Evolutionary conservation across 2,329 filamentous ascomycete genomes (phyloP).

Genomic region (Ophiostoma tasmaniense): DNA sequence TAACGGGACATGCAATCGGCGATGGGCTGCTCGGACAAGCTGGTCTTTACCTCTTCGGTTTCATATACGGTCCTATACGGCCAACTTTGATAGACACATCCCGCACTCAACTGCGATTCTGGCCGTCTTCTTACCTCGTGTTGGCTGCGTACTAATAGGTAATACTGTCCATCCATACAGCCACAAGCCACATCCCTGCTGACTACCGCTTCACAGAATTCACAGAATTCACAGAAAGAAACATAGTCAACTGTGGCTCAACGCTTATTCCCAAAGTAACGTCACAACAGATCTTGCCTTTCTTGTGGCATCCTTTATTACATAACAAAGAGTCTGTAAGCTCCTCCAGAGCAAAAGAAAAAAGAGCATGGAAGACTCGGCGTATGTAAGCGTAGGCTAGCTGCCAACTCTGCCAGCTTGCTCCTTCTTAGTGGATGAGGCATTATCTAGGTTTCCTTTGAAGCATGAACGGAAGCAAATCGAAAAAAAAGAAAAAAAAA

Average conservation of each 20-base stretch:
- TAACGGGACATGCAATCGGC: neutral
- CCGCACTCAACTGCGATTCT: too few species aligned
- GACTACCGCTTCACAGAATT: neutral
- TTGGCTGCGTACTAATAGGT: too few species aligned
- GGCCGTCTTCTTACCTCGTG: too few species aligned
- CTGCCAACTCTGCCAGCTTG: conserved; percentile 4
- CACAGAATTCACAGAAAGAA: too few species aligned
- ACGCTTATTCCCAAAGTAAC: neutral
- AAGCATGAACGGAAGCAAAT: neutral
- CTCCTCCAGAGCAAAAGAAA: neutral
- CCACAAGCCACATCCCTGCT: neutral
- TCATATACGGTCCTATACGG: too few species aligned
- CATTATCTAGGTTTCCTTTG: neutral
- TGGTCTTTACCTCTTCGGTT: too few species aligned
- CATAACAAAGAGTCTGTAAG: neutral
- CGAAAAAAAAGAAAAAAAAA: too few species aligned
- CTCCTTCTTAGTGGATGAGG: neutral
- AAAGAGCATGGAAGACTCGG: neutral
- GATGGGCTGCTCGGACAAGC: too few species aligned
- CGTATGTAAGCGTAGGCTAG: neutral
- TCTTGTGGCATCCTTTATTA: neutral
- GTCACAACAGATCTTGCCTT: neutral
- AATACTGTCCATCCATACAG: too few species aligned
- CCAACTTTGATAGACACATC: too few species aligned
- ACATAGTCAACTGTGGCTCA: neutral